phyloP scores from a whole-genome alignment of 2,329 filamentous ascomycete species.

The Ophiostoma fasciatum region DNA sequence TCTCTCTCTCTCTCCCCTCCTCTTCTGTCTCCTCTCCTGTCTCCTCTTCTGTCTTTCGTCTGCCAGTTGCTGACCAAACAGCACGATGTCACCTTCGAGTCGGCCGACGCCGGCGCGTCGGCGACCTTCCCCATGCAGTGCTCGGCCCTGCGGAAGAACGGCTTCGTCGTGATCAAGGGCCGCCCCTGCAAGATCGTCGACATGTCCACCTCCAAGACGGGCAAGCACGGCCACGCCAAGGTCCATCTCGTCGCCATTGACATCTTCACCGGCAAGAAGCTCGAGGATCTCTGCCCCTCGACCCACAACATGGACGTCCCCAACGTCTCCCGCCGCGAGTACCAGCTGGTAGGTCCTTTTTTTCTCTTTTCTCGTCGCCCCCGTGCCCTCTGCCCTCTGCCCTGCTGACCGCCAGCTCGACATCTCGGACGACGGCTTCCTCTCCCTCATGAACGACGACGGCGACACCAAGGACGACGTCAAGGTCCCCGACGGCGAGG shows the following conservation, averaged over 20 bases:
- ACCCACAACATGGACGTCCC: conserved; percentile 98
- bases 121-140: conserved; percentile 96
- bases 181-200: conserved; percentile 99
- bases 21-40: not conserved
- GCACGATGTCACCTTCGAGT: conserved; percentile 69
- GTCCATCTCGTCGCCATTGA: conserved; percentile 96
- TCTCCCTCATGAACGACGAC: conserved; percentile 81
- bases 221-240: conserved; percentile 99
- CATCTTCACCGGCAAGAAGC: conserved; percentile 99
- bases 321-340: conserved; percentile 80
- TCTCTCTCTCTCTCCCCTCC: too few relatives aligned
- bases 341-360: conserved; percentile 65
- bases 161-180: conserved; percentile 94
- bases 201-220: conserved; percentile 99
- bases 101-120: conserved; percentile 91
- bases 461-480: conserved; percentile 90
- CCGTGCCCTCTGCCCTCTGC: too few relatives aligned
- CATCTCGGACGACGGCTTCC: conserved; percentile 85
- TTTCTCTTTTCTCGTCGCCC: not conserved
- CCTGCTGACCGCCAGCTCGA: too few relatives aligned
- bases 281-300: conserved; percentile 96
- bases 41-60: not conserved
- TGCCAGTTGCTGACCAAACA: too few relatives aligned
- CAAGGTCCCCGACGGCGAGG: conserved; percentile 76
- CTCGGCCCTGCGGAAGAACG: conserved; percentile 99